A percentile compares a stretch with the other conserved stretches of the same genome.
These are phyloP conservation scores for Pluteus cervinus DNA, from an alignment of 768 basidiomycete genomes.

Conservation along the genomic window DNA sequence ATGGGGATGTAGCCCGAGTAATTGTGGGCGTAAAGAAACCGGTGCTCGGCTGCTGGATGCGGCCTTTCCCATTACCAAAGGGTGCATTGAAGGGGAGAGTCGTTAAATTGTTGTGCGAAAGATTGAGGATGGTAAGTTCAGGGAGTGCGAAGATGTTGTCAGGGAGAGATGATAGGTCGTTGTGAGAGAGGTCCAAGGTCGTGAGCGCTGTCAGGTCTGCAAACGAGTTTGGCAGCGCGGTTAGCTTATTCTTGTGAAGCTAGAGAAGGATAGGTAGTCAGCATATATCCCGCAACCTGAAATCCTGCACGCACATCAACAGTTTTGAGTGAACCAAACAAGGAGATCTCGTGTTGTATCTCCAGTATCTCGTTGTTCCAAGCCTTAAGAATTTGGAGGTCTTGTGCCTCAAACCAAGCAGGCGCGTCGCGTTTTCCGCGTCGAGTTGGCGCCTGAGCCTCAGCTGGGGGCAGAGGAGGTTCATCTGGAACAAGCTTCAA, in stretches of 20 bases:
- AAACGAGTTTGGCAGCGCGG: slow-evolving; percentile 56
- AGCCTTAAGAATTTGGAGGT: slow-evolving; percentile 68
- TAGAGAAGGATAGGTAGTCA: slow-evolving; percentile 18
- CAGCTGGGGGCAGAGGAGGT: slow-evolving; percentile 40
- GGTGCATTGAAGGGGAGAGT: slow-evolving; percentile 58
- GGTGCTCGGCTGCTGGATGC: slow-evolving; percentile 24
- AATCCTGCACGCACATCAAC: slow-evolving; percentile 55
- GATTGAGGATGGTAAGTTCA: slow-evolving; percentile 55
- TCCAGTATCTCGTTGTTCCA: slow-evolving; percentile 78
- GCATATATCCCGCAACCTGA: neutral
- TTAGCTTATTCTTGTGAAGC: slow-evolving; percentile 73
- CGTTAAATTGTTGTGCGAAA: slow-evolving; percentile 65
- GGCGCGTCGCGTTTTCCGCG: slow-evolving; percentile 40
- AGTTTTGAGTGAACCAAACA: slow-evolving; percentile 78
- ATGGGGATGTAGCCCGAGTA: slow-evolving; percentile 52
- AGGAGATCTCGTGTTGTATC: slow-evolving; percentile 75
- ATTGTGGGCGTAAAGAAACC: slow-evolving; percentile 63
- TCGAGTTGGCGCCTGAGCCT: slow-evolving; percentile 24
- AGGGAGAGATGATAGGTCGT: slow-evolving; percentile 59
- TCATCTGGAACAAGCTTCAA: slow-evolving; percentile 61
- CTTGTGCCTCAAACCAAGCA: slow-evolving; percentile 80
- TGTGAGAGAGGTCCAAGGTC: slow-evolving; percentile 69
- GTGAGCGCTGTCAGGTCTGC: slow-evolving; percentile 64
- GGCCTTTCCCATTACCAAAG: slow-evolving; percentile 30
- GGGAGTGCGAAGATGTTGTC: slow-evolving; percentile 63